Evolutionary conservation across 2,329 filamentous ascomycete genomes (phyloP).

Genomic region (Penicillium sp.): DNA sequence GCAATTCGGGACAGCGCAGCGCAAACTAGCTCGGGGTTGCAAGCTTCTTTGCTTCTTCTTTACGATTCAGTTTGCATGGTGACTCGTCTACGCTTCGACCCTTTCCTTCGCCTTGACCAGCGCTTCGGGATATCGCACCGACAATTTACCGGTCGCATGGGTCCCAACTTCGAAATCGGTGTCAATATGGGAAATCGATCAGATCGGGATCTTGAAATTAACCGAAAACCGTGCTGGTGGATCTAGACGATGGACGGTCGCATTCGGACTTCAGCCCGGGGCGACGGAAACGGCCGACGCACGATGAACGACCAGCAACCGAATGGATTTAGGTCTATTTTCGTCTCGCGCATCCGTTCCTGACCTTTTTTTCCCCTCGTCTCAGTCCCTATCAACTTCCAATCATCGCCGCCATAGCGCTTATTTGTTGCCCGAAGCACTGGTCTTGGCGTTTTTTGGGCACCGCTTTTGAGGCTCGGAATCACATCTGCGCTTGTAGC

Average conservation of each 20-base stretch:
- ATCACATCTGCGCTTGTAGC: slow-evolving; percentile 2
- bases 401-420: neutral
- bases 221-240: neutral
- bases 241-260: slow-evolving; percentile 13
- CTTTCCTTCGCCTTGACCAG: slow-evolving; percentile 2
- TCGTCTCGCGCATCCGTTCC: slow-evolving; percentile 8
- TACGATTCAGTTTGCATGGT: neutral
- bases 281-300: slow-evolving; percentile 26
- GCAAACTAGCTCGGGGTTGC: neutral
- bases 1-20: neutral
- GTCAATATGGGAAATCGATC: neutral
- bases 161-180: neutral
- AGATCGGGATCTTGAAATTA: neutral
- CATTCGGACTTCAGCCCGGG: slow-evolving; percentile 9
- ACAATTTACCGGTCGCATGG: neutral
- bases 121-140: neutral
- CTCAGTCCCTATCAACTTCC: neutral
- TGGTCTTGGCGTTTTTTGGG: slow-evolving; percentile 15
- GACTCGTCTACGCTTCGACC: neutral
- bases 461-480: slow-evolving; percentile 10
- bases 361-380: neutral
- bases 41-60: neutral
- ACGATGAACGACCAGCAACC: slow-evolving; percentile 6
- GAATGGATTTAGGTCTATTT: slow-evolving; percentile 1
- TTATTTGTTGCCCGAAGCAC: slow-evolving; percentile 6